Conservation (phyloP, 441 rosid genomes). For the Gossypium trilobum region DNA sequence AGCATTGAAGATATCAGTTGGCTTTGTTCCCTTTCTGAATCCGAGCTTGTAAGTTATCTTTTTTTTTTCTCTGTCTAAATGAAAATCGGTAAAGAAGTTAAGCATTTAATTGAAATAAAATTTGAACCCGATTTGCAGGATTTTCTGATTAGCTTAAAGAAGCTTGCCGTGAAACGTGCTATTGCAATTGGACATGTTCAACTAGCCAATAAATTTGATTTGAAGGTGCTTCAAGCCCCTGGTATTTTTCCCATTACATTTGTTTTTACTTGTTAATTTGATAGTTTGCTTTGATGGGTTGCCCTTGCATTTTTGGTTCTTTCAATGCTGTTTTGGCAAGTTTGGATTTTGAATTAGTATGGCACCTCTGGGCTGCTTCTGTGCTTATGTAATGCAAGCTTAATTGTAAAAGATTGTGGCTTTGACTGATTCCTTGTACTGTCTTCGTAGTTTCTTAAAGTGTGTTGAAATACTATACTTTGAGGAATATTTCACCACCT, state of each 20-base stretch:
- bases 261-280: not conserved
- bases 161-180: slow-evolving; percentile 10
- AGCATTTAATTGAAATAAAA: not conserved
- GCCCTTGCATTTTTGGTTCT: not conserved
- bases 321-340: not conserved
- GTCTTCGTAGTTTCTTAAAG: not conserved
- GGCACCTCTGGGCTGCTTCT: not conserved
- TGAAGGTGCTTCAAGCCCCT: slow-evolving; percentile 15
- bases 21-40: slow-evolving; percentile 18
- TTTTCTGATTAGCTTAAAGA: slow-evolving; percentile 14
- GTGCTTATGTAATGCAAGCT: not conserved
- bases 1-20: slow-evolving; percentile 13
- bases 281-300: not conserved
- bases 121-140: slow-evolving; percentile 2
- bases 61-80: not conserved
- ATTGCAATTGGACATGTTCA: slow-evolving; percentile 11
- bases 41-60: slow-evolving; percentile 7
- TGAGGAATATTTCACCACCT: not conserved
- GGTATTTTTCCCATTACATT: slow-evolving; percentile 6
- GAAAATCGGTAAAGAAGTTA: not conserved
- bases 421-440: not conserved
- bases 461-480: not conserved
- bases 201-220: slow-evolving; percentile 10
- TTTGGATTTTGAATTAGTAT: not conserved
- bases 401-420: not conserved